A percentile compares a stretch with the other conserved stretches of the same genome.
These are phyloP conservation scores for Myxozyma kluyveri DNA, from an alignment of 805 yeast species.

Conservation along the genomic window DNA sequence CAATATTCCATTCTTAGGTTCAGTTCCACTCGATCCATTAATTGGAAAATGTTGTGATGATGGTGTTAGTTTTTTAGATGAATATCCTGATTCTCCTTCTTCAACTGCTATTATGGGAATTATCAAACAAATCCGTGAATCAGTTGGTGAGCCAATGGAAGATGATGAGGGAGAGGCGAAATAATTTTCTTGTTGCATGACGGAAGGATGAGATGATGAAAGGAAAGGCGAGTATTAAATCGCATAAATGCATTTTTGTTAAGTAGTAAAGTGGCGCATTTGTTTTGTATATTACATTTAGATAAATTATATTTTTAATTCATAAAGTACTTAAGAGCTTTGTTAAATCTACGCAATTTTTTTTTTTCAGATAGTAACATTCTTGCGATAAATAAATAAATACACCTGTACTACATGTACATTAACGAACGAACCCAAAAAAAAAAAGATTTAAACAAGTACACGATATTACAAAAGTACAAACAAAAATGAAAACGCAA, in stretches of 20 bases:
- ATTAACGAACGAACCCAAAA: no score
- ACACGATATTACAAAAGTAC: neutral
- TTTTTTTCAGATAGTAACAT: no score
- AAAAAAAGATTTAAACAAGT: neutral
- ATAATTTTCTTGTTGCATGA: neutral
- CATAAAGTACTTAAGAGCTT: no score
- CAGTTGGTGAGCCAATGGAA: constrained; percentile 31
- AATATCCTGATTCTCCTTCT: constrained; percentile 89
- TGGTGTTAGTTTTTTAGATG: constrained; percentile 81
- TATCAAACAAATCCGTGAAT: constrained; percentile 42
- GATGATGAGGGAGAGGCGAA: constrained; percentile 35
- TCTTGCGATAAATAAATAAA: no score
- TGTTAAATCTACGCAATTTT: no score
- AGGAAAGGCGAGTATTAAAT: neutral
- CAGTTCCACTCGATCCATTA: constrained; percentile 94
- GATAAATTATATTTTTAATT: no score
- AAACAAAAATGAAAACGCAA: neutral
- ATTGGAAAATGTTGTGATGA: constrained; percentile 84
- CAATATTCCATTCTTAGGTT: constrained; percentile 75
- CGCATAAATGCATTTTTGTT: neutral
- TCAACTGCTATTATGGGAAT: constrained; percentile 80
- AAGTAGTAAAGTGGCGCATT: neutral
- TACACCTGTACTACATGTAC: no score
- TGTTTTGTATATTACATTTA: neutral
- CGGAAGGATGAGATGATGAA: neutral